phyloP scores from a whole-genome alignment of 2,329 filamentous ascomycete genomes.

The Teratosphaeria zuluensis region DNA sequence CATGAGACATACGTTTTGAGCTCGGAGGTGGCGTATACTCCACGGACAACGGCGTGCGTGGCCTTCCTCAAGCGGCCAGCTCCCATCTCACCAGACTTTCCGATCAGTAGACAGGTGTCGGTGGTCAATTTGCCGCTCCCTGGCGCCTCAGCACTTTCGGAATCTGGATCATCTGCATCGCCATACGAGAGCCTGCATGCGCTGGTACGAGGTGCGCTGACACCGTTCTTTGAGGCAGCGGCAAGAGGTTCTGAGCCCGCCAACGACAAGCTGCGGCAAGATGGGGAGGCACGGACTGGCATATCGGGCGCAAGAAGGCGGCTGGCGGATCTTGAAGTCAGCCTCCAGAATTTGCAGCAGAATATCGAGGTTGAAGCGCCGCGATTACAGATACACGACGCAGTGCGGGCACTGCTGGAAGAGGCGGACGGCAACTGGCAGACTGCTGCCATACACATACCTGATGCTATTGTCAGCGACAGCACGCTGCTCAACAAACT shows the following conservation, averaged over 20 bases:
- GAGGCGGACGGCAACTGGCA: slow-evolving; percentile 57
- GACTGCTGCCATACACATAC: slow-evolving; percentile 70
- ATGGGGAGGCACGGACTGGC: slow-evolving; percentile 85
- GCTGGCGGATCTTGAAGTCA: slow-evolving; percentile 86
- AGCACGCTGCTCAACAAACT: slow-evolving; percentile 88
- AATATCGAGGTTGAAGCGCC: slow-evolving; percentile 97
- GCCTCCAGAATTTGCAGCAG: slow-evolving; percentile 83
- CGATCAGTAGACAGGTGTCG: slow-evolving; percentile 80
- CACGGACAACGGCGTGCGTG: slow-evolving; percentile 75
- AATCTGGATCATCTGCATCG: slow-evolving; percentile 50
- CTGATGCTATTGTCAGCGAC: slow-evolving; percentile 66
- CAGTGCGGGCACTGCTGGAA: slow-evolving; percentile 77
- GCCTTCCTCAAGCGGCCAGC: slow-evolving; percentile 82
- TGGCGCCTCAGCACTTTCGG: slow-evolving; percentile 49
- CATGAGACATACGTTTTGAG: slow-evolving; percentile 69
- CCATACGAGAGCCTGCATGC: slow-evolving; percentile 91
- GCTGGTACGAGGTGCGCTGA: slow-evolving; percentile 79
- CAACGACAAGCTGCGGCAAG: slow-evolving; percentile 58
- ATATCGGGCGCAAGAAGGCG: slow-evolving; percentile 97
- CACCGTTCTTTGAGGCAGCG: slow-evolving; percentile 95
- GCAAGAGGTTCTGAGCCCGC: slow-evolving; percentile 70
- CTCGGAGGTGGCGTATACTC: slow-evolving; percentile 68
- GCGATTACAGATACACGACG: slow-evolving; percentile 74
- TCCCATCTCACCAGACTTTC: slow-evolving; percentile 73
- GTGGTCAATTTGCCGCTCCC: slow-evolving; percentile 85